phyloP scores from a whole-genome alignment of 208 protist genomes.

The Leptomonas pyrrhocoris region DNA sequence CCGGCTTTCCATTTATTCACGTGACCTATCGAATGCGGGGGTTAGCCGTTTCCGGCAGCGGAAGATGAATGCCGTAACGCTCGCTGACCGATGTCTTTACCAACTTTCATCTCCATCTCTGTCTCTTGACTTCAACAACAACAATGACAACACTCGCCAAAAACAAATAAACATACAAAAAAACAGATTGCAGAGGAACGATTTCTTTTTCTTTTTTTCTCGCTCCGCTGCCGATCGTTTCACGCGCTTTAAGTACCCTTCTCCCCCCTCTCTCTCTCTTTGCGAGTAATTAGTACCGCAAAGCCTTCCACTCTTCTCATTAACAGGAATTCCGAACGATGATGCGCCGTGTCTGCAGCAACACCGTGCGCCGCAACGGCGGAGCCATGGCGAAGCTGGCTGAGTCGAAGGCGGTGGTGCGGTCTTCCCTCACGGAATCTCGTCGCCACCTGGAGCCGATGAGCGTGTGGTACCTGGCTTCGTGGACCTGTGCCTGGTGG shows the following conservation, averaged over 20 bases:
- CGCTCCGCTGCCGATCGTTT: neutral
- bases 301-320: neutral
- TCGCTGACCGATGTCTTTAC: too few species aligned
- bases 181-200: too few species aligned
- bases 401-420: constrained; percentile 33
- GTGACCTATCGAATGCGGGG: too few species aligned
- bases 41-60: too few species aligned
- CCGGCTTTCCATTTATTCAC: too few species aligned
- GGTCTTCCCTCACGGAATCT: constrained; percentile 42
- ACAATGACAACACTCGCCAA: too few species aligned
- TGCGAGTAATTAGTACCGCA: neutral
- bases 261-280: neutral
- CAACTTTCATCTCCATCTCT: too few species aligned
- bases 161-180: too few species aligned
- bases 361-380: constrained; percentile 40
- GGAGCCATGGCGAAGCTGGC: constrained; percentile 40
- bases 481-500: constrained; percentile 85
- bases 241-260: neutral
- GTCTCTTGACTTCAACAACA: too few species aligned
- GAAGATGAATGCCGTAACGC: too few species aligned
- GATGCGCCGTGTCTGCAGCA: constrained; percentile 50
- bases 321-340: constrained; percentile 18
- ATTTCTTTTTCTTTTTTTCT: neutral
- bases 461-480: constrained; percentile 87
- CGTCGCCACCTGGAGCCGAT: constrained; percentile 87